Evolutionary conservation across 2,329 filamentous ascomycete species (phyloP).

Genomic region (Trichothecium sympodiale): DNA sequence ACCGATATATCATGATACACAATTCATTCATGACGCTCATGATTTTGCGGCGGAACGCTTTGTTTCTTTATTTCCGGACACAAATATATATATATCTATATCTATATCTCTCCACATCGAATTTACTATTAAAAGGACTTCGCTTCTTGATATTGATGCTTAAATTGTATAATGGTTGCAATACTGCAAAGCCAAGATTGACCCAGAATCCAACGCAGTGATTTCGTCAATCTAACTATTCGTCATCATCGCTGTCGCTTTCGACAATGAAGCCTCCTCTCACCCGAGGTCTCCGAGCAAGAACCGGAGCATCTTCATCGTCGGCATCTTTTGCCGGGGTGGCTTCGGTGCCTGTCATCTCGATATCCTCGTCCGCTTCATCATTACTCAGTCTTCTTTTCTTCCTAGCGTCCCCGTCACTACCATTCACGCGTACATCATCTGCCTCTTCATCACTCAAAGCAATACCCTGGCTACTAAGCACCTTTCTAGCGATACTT

Average conservation of each 20-base stretch:
- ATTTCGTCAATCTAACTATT: too few species aligned
- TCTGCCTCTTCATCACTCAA: conserved; percentile 14
- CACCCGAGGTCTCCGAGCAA: conserved; percentile 29
- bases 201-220: too few species aligned
- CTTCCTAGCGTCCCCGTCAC: conserved; percentile 24
- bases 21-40: too few species aligned
- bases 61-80: too few species aligned
- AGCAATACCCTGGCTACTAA: conserved; percentile 13
- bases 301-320: conserved; percentile 22
- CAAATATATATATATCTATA: too few species aligned
- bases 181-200: too few species aligned
- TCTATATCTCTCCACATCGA: too few species aligned
- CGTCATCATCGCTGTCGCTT: conserved; percentile 51
- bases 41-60: too few species aligned
- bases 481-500: conserved; percentile 10
- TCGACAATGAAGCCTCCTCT: conserved; percentile 46
- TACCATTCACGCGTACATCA: conserved; percentile 17
- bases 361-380: conserved; percentile 17
- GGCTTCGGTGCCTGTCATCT: conserved; percentile 8
- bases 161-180: too few species aligned
- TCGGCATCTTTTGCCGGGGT: conserved; percentile 15
- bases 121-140: too few species aligned
- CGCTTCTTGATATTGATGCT: too few species aligned
- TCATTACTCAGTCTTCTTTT: conserved; percentile 21
- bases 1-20: too few species aligned